phyloP scores from a whole-genome alignment of 129 eudicot species.

The Tanacetum coccineum region DNA sequence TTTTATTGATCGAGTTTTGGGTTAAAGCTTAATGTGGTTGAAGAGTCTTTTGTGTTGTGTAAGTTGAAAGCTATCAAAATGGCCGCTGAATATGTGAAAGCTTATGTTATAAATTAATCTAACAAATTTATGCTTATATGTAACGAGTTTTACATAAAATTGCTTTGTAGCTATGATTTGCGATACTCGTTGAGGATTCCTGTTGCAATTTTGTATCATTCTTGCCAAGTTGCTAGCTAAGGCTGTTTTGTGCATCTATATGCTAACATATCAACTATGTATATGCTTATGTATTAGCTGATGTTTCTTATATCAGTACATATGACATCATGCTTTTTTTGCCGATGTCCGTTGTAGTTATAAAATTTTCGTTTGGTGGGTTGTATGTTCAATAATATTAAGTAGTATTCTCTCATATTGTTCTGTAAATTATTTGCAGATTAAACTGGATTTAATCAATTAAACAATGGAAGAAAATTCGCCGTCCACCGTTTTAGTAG shows the following conservation, averaged over 20 bases:
- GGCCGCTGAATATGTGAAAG: neutral
- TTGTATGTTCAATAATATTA: neutral
- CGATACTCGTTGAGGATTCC: conserved; percentile 4
- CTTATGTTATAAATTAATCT: neutral
- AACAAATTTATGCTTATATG: neutral
- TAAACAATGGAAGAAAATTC: conserved; percentile 59
- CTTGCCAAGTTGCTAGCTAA: conserved; percentile 10
- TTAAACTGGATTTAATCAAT: conserved; percentile 18
- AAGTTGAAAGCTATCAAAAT: too few species aligned
- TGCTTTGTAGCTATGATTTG: neutral
- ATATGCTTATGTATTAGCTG: too few species aligned
- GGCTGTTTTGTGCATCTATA: neutral
- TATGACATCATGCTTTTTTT: too few species aligned
- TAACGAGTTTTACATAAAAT: neutral
- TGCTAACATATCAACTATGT: too few species aligned
- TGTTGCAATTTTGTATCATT: neutral
- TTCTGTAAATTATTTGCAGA: conserved; percentile 1
- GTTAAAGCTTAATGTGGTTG: too few species aligned
- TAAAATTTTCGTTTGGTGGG: neutral
- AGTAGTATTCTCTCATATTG: neutral
- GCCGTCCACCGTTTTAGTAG: conserved; percentile 47
- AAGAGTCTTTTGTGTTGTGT: too few species aligned
- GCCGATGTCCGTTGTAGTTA: too few species aligned
- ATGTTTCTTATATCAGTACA: too few species aligned
- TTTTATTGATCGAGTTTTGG: too few species aligned